Base-by-base conservation (phyloP, 1,139 yeast genomes). In the Taphrina deformans region DNA sequence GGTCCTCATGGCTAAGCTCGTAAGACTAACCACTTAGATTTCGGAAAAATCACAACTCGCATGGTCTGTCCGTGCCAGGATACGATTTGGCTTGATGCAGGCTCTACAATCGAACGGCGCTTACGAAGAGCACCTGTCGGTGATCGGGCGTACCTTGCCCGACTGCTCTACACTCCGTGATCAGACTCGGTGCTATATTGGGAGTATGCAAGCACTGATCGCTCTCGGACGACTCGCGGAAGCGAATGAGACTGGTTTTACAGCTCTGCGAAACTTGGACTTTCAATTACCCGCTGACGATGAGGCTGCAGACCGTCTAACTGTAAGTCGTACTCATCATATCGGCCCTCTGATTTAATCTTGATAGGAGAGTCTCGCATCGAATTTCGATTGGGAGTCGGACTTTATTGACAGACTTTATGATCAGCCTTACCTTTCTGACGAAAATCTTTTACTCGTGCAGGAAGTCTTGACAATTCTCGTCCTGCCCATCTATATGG, bases 401-500 rank as follows among this genome's bases (percentile, higher is more conserved):
- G 41, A 38, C 24, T 18, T n/a, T 29, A 38, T 55, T 1, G 29
- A 5, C 29, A 16, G 16, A 3, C 10, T 55, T 14, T n/a, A 14
- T 5, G 48, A 38, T 24, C 24, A 7, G 14, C 46, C 50, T 3
- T 18, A 40, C 6, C 26, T 55, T 6, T 10, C 21, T 5, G 50
- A 55, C 24, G 38, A 18, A 4, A 18, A 16, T 5, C 38, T 27
- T 31, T n/a, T 55, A 3, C 35, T 18, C 10, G 48, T 55, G 48
- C 59, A 55, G 27, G 59, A 38, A 38, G 24, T 55, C 1, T 5
- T 55, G 50, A 26, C 59, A 24, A 35, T 55, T n/a, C 46, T 55
- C n/a, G 48, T 55, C n/a, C 48, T 55, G 9, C 59, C 59, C 5
- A 40, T 55, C 59, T 55, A 55, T 14, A 55, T 55, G 59, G n/a